Conservation (phyloP, 768 basidiomycete genomes). For the Psilocybe cyanescens region DNA sequence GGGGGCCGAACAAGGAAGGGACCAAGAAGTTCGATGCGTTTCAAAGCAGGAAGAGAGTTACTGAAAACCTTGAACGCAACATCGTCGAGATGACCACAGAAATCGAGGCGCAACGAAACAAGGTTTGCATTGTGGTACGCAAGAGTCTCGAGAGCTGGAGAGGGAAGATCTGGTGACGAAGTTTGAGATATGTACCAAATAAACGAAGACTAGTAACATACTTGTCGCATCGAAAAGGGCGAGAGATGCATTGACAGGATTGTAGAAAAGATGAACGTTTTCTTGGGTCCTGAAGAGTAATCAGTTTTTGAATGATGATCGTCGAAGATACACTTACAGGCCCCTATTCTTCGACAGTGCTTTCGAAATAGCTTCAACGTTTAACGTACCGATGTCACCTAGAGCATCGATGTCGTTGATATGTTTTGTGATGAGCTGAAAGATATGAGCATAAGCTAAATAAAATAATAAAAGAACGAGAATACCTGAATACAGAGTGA, state of each 20-base stretch:
- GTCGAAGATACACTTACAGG: constrained; percentile 58
- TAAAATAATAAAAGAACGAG: background rate
- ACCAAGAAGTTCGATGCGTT: constrained; percentile 78
- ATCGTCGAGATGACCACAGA: constrained; percentile 83
- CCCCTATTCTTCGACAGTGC: constrained; percentile 81
- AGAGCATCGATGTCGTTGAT: constrained; percentile 90
- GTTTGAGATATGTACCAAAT: background rate
- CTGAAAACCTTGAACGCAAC: constrained; percentile 61
- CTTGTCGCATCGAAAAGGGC: constrained; percentile 90
- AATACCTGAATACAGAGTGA: constrained; percentile 79
- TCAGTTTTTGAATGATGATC: constrained; percentile 7
- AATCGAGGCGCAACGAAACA: constrained; percentile 76
- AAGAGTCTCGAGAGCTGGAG: constrained; percentile 70
- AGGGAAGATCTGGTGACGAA: constrained; percentile 57
- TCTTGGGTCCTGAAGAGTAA: constrained; percentile 60
- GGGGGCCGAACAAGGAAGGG: constrained; percentile 81
- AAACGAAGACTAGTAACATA: constrained; percentile 39
- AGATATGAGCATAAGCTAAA: background rate
- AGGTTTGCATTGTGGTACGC: constrained; percentile 86
- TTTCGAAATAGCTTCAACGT: constrained; percentile 83
- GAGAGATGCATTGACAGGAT: constrained; percentile 64
- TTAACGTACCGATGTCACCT: constrained; percentile 86
- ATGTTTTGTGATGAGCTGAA: constrained; percentile 78
- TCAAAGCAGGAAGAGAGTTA: constrained; percentile 65
- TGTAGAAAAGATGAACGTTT: constrained; percentile 87